Conservation (phyloP, 2,329 filamentous ascomycete genomes). For the Tolypocladium ophioglossoides region DNA sequence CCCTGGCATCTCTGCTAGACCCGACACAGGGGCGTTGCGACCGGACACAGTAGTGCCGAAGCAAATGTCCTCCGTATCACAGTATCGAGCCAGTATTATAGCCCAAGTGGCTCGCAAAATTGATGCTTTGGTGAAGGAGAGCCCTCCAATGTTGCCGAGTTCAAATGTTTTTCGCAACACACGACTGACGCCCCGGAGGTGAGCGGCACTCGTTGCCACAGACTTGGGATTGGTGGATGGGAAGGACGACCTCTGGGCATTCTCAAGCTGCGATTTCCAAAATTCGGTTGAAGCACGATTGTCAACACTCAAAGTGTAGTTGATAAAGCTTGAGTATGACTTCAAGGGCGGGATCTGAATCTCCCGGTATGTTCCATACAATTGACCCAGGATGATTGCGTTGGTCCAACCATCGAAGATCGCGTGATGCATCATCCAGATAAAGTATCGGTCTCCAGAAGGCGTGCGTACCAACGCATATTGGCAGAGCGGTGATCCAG, state of each 20-base stretch:
- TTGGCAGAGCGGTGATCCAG: not conserved
- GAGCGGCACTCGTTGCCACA: not conserved
- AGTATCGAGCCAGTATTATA: too few relatives aligned
- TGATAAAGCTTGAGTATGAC: not conserved
- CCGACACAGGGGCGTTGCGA: slow-evolving; percentile 10
- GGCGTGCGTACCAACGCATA: not conserved
- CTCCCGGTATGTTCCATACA: not conserved
- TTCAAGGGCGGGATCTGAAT: too few relatives aligned
- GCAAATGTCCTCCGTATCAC: slow-evolving; percentile 9
- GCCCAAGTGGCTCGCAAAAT: slow-evolving; percentile 13
- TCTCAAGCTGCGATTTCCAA: not conserved
- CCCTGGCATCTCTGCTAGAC: slow-evolving; percentile 10
- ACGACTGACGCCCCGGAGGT: not conserved
- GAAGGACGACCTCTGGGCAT: not conserved
- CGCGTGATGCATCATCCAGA: slow-evolving; percentile 15
- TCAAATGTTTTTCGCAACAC: not conserved
- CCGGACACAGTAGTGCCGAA: slow-evolving; percentile 16
- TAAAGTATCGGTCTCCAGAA: slow-evolving; percentile 4
- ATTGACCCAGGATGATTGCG: not conserved
- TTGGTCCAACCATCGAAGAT: slow-evolving; percentile 16
- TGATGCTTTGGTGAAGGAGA: not conserved
- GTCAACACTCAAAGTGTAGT: not conserved
- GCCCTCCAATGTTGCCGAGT: not conserved
- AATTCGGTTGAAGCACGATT: not conserved
- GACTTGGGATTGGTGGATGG: not conserved